Evolutionary conservation across 1,284 basidiomycete genomes (phyloP), one percentile per base, ranked within the genome.

Genomic region (Cerrena zonata): DNA sequence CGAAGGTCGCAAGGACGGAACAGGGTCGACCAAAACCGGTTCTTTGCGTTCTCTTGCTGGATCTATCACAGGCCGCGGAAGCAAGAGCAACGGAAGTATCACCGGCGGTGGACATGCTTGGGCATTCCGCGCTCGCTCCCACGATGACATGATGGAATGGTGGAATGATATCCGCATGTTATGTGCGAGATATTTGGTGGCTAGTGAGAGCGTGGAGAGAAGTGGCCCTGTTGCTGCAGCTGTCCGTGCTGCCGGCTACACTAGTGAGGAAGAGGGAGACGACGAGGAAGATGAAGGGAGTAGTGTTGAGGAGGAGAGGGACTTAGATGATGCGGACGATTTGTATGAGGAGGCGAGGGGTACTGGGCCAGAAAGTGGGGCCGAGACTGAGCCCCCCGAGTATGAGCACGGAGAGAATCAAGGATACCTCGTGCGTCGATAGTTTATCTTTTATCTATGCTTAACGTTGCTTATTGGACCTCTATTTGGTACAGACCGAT

Each of bases 141-240:
- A 91, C 64, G 94, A 98, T 59, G 95, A 97, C 65, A 93, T 98
- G 91, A 94, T 98, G 92, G 95, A 98, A 72, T 97, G 96, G 90
- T 99, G 96, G 95, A 98, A 98, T 69, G 96, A 98, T 69, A 78
- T 96, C 50, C 78, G 94, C 61, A 96, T 98, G 92, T 78, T 99
- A 52, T 94, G 91, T 65, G 94, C 94, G 53, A 77, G 95, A 58
- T 99, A 98, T 70, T 80, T 99, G 51, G 93, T 97, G 50, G 92
- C 94, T 47, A 91, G 87, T 56, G 95, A 98, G 75, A 82, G 86
- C 65, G 91, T 98, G 75, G 92, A 97, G 73, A 77, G 95, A 49
- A 86, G 85, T 46, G 95, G 96, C 3, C 93, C 92, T 10, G 90
- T 99, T 18, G 89, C 89, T 40, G 92, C 93, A 22, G 94, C 94